Conservation (phyloP, 139 green algal genomes). For the Klebsormidium nitens region DNA sequence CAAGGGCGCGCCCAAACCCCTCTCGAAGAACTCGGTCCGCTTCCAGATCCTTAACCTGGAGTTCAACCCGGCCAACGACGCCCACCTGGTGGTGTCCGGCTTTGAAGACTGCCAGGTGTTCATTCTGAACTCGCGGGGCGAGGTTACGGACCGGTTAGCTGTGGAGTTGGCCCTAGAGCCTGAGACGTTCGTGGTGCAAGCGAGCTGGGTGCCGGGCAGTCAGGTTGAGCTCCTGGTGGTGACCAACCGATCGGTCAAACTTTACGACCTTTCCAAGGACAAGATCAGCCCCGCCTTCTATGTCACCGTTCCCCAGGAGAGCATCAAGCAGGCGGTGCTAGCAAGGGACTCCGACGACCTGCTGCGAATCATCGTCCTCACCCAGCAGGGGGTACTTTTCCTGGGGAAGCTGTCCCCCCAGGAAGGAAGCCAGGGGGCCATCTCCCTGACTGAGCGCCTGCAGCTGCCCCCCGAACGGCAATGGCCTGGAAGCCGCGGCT, state of each 20-base stretch:
- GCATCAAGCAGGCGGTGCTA: conserved; percentile 12
- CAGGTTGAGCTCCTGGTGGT: conserved; percentile 22
- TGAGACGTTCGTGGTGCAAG: conserved; percentile 17
- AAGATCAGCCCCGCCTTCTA: conserved; percentile 27
- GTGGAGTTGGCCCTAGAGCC: conserved; percentile 23
- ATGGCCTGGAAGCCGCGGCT: too few species aligned
- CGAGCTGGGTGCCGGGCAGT: conserved; percentile 28
- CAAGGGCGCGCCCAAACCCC: conserved; percentile 16
- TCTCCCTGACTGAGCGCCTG: too few species aligned
- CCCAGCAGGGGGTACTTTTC: not conserved
- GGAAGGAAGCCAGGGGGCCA: too few species aligned
- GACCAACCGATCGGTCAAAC: conserved; percentile 12
- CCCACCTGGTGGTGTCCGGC: conserved; percentile 38
- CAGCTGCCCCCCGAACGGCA: too few species aligned
- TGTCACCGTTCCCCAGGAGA: not conserved
- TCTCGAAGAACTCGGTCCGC: conserved; percentile 20
- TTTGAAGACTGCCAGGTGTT: conserved; percentile 36
- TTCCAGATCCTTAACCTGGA: conserved; percentile 40
- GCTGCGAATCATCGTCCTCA: not conserved
- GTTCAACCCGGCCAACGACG: conserved; percentile 39
- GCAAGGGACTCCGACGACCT: not conserved
- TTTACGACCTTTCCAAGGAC: conserved; percentile 33
- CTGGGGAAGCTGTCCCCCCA: not conserved
- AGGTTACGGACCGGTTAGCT: conserved; percentile 29
- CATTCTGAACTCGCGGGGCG: conserved; percentile 24